phyloP scores from a whole-genome alignment of 768 basidiomycete genomes.

The Chalciporus sphaerocephalus region DNA sequence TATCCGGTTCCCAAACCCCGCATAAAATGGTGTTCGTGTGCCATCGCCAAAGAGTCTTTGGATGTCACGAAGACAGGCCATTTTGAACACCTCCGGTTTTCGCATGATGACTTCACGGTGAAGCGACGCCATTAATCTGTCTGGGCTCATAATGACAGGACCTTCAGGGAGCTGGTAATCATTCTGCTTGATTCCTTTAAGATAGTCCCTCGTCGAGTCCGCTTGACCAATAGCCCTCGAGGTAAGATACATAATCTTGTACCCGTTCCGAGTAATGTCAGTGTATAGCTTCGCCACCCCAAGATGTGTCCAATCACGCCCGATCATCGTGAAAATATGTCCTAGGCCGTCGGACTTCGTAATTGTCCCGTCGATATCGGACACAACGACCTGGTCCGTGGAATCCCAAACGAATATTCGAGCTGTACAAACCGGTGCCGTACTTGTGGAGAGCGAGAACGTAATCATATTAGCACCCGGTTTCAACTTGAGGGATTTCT shows the following conservation, averaged over 20 bases:
- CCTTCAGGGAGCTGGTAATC: conserved; percentile 96
- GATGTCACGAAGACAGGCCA: conserved; percentile 96
- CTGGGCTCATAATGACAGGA: conserved; percentile 98
- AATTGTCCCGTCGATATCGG: conserved; percentile 98
- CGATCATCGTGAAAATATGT: conserved; percentile 96
- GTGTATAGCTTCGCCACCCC: conserved; percentile 97
- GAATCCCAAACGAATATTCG: conserved; percentile 95
- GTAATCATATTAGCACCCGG: conserved; percentile 88
- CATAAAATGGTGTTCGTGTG: conserved; percentile 80
- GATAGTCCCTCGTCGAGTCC: conserved; percentile 91
- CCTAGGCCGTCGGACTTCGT: conserved; percentile 99
- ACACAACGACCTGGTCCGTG: conserved; percentile 86
- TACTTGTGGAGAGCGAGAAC: conserved; percentile 85
- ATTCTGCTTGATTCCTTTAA: conserved; percentile 92
- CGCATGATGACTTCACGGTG: conserved; percentile 99
- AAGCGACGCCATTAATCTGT: conserved; percentile 87
- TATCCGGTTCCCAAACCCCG: conserved; percentile 97
- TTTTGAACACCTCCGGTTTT: conserved; percentile 99
- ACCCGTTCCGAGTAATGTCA: conserved; percentile 91
- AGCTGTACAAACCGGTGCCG: conserved; percentile 80
- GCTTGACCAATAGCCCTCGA: conserved; percentile 97
- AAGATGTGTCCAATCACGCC: conserved; percentile 96
- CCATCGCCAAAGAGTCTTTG: conserved; percentile 80
- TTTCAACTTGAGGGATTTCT: conserved; percentile 85
- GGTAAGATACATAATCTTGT: conserved; percentile 97